Evolutionary conservation across 2,329 filamentous ascomycete genomes (phyloP).

Genomic region (Fusarium mexicanum): DNA sequence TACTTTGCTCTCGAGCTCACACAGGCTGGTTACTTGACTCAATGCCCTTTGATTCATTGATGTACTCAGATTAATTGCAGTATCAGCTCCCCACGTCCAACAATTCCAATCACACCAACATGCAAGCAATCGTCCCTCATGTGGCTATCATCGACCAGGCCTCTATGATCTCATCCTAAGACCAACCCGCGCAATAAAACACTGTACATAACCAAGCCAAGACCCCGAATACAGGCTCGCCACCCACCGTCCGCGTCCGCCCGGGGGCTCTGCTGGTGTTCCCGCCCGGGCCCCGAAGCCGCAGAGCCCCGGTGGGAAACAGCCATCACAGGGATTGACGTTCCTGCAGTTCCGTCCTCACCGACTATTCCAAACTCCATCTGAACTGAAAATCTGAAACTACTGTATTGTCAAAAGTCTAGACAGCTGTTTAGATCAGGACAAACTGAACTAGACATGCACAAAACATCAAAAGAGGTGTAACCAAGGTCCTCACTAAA

Average conservation of each 20-base stretch:
- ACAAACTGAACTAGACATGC: conserved; percentile 20
- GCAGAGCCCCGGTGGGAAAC: conserved; percentile 24
- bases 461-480: conserved; percentile 22
- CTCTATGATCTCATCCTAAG: conserved; percentile 14
- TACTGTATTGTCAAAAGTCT: conserved; percentile 11
- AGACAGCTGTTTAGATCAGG: conserved; percentile 5
- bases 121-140: conserved; percentile 9
- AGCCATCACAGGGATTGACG: conserved; percentile 24
- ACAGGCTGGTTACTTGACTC: conserved; percentile 15
- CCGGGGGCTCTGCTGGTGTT: conserved; percentile 13
- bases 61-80: conserved; percentile 26
- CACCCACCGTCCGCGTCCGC: conserved; percentile 14
- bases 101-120: conserved; percentile 33
- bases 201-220: conserved; percentile 3
- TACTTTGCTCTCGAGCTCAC: conserved; percentile 9
- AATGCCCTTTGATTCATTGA: conserved; percentile 27
- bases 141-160: conserved; percentile 4
- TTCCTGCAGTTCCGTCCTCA: conserved; percentile 42
- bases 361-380: conserved; percentile 34
- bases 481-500: background rate
- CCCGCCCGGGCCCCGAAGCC: conserved; percentile 36
- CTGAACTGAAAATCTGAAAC: conserved; percentile 21
- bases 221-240: conserved; percentile 13
- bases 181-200: conserved; percentile 1
- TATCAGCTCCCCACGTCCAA: conserved; percentile 27